Percentiles rank a stretch among this genome's conserved stretches.
These are phyloP conservation scores for Yamadazyma sp. DNA, from an alignment of 1,139 yeast species.

Conservation along the genomic window DNA sequence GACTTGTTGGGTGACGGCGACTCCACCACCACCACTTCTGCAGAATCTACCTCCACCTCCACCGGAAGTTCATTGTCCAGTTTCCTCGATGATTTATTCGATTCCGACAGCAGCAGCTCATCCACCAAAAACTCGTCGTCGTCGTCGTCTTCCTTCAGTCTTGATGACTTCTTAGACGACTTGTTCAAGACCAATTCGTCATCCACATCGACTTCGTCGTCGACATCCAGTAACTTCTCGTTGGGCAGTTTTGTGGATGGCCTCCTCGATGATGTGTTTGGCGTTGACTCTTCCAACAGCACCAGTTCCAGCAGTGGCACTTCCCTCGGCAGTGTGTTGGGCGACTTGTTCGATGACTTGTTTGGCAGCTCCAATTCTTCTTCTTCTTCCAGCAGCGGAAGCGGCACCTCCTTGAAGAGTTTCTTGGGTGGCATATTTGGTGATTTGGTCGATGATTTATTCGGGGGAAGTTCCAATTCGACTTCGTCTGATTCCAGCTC, in stretches of 20 bases:
- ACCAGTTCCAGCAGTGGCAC: constrained; percentile 15
- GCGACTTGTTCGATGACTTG: constrained; percentile 19
- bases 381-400: constrained; percentile 16
- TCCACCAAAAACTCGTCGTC: constrained; percentile 7
- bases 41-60: constrained; percentile 8
- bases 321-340: constrained; percentile 11
- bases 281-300: constrained; percentile 15
- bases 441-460: constrained; percentile 9
- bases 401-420: constrained; percentile 9
- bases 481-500: constrained; percentile 5
- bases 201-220: constrained; percentile 13
- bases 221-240: constrained; percentile 17
- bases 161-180: constrained; percentile 15
- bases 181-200: constrained; percentile 13
- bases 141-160: constrained; percentile 1
- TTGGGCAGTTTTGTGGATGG: constrained; percentile 16
- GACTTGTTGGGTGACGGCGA: constrained; percentile 12
- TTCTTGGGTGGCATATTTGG: constrained; percentile 8
- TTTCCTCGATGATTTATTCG: constrained; percentile 9
- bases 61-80: constrained; percentile 9
- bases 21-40: constrained; percentile 7
- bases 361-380: constrained; percentile 14
- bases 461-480: no score
- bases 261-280: constrained; percentile 23
- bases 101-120: constrained; percentile 6